Evolutionary conservation across 495 filamentous ascomycete genomes (phyloP).

Genomic region (Melanomma pulvis-pyrius): DNA sequence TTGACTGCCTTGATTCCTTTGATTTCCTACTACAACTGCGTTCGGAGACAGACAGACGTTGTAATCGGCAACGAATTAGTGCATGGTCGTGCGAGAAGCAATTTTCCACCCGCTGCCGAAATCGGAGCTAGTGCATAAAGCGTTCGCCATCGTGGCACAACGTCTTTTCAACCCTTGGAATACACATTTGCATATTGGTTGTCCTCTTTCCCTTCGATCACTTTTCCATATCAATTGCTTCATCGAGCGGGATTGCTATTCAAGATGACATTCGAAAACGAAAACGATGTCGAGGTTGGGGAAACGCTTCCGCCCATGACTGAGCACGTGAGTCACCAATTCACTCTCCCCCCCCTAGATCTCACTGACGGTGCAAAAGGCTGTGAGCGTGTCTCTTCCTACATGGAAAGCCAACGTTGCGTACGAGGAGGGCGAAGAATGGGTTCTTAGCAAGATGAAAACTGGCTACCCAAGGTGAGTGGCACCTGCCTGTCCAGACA

Average conservation of each 20-base stretch:
- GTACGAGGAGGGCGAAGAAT: constrained; percentile 89
- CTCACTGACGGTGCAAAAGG: constrained; percentile 56
- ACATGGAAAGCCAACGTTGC: constrained; percentile 89
- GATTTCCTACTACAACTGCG: too few species aligned
- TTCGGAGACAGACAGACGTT: too few species aligned
- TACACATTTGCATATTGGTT: background rate
- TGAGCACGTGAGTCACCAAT: constrained; percentile 37
- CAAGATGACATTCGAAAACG: constrained; percentile 12
- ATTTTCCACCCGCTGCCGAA: background rate
- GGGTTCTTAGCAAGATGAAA: constrained; percentile 81
- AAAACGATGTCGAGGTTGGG: constrained; percentile 33
- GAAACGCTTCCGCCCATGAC: constrained; percentile 39
- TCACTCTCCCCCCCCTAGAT: background rate
- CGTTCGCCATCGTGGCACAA: background rate
- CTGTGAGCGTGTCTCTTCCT: constrained; percentile 92
- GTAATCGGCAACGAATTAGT: too few species aligned
- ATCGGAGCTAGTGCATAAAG: background rate
- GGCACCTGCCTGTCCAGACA: constrained; percentile 2
- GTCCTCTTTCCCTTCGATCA: background rate
- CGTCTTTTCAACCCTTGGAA: background rate
- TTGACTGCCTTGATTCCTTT: too few species aligned
- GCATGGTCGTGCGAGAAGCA: background rate
- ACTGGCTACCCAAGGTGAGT: constrained; percentile 86
- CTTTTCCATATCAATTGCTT: background rate
- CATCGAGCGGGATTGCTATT: background rate